Evolutionary conservation across 1,139 yeast species (phyloP).

Genomic region (Debaryomyces udenii): DNA sequence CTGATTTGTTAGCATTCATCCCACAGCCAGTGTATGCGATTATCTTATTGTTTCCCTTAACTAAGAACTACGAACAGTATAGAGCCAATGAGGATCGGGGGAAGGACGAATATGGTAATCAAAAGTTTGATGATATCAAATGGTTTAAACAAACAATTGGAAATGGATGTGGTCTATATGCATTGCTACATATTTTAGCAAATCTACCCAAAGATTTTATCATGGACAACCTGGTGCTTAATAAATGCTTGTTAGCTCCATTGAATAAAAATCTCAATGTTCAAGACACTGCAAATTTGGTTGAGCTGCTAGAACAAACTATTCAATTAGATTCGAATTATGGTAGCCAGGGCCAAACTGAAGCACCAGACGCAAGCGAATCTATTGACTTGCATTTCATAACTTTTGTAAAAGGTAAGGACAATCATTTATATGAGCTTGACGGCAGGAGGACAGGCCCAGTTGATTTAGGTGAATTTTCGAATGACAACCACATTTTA

Average conservation of each 20-base stretch:
- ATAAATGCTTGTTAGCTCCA: conserved; percentile 29
- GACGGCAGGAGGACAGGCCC: conserved; percentile 91
- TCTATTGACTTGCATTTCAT: conserved; percentile 78
- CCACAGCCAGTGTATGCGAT: conserved; percentile 83
- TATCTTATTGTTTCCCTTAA: conserved; percentile 79
- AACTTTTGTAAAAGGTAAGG: conserved; percentile 62
- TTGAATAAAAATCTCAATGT: conserved; percentile 24
- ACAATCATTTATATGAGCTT: conserved; percentile 72
- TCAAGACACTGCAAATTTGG: conserved; percentile 45
- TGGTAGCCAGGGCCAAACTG: conserved; percentile 75
- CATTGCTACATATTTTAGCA: conserved; percentile 72
- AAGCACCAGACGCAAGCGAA: conserved; percentile 71
- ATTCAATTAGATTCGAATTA: conserved; percentile 56
- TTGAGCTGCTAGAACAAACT: conserved; percentile 55
- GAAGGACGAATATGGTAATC: conserved; percentile 21
- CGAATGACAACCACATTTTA: conserved; percentile 48
- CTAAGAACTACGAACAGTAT: conserved; percentile 59
- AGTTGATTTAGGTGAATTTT: conserved; percentile 54
- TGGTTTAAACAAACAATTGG: conserved; percentile 88
- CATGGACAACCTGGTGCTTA: conserved; percentile 38
- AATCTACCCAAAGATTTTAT: conserved; percentile 58
- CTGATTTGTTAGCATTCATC: conserved; percentile 72
- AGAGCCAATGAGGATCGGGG: conserved; percentile 38
- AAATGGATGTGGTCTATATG: conserved; percentile 94
- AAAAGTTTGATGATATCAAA: conserved; percentile 26